Evolutionary conservation across 768 basidiomycete genomes (phyloP), one percentile per base, ranked within the genome.

Genomic region (Suillus luteus): DNA sequence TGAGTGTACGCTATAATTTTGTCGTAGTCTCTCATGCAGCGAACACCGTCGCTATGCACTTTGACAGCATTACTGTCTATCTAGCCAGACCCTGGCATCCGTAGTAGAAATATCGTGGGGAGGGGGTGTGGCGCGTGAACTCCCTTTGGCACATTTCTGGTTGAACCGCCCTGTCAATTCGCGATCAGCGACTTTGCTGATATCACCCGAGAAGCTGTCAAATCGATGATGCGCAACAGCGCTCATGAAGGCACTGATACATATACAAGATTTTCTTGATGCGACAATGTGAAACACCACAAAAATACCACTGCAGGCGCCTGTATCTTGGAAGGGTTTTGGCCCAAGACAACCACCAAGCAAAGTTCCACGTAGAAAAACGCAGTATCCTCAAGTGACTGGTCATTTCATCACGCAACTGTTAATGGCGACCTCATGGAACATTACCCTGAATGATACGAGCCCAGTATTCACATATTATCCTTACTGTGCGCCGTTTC

Each of bases 371-470:
- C 17, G 27, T 58, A 17, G 40, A 31, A 19, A 24, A 24, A 17
- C 24, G 14, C 24, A 19, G 57, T 19, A 27, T 17, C 24, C 24
- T 19, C 1, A 27, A 19, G 31, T 54, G 38, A 41, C 15, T 27
- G 5, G 15, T 12, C 24, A 17, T 38, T 27, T 5, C n/a, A 31
- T 54, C 11, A 33, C 31, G 14, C 52, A 2, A 27, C 49, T 27
- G 15, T 17, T 2, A n/a, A 64, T 64, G 61, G 35, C 63, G 31
- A 61, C 61, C 5, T 48, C 46, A 4, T 62, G 61, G 61, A 59
- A 62, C 19, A 62, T 62, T 11, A 64, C 59, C 11, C n/a, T 64
- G 17, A 64, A 64, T 49, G 59, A 64, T 61, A 64, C 62, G 2
- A 64, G 60, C 12, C 55, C 61, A 11, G 55, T 62, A 6, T 59